Conservation (phyloP, 805 yeast species). For the Wickerhamomyces rabaulensis region DNA sequence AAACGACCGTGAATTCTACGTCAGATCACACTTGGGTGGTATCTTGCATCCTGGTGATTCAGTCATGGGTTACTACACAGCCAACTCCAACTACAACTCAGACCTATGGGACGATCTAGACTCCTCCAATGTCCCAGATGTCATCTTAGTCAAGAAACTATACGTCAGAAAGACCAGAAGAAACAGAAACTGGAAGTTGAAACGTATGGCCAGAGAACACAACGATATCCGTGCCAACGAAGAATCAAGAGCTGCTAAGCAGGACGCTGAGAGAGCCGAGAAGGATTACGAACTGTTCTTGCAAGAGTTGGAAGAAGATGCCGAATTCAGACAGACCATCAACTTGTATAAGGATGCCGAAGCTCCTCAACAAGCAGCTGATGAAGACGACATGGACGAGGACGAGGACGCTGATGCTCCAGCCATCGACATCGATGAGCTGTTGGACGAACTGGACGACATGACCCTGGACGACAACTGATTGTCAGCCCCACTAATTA, state of each 20-base stretch:
- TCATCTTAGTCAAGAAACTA: conserved; percentile 80
- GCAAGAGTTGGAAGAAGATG: conserved; percentile 96
- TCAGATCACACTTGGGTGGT: conserved; percentile 90
- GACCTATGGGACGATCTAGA: conserved; percentile 73
- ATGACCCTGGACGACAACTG: conserved; percentile 69
- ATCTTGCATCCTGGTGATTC: conserved; percentile 96
- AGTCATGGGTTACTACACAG: conserved; percentile 82
- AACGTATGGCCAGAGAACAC: conserved; percentile 97
- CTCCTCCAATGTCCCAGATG: conserved; percentile 70
- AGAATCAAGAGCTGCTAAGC: conserved; percentile 70
- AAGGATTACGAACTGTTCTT: conserved; percentile 92
- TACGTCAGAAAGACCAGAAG: conserved; percentile 76
- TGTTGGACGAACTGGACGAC: conserved; percentile 91
- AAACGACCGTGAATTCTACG: conserved; percentile 76
- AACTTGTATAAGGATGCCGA: conserved; percentile 71
- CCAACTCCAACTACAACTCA: conserved; percentile 84
- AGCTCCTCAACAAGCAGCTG: conserved; percentile 7
- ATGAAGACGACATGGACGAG: conserved; percentile 40
- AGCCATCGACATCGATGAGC: conserved; percentile 82
- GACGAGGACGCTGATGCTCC: conserved; percentile 82
- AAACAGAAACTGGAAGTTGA: conserved; percentile 84
- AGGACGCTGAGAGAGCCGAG: conserved; percentile 88
- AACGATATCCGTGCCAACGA: conserved; percentile 77
- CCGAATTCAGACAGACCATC: conserved; percentile 85
- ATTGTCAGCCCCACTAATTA: background rate